Evolutionary conservation across 176 grass and related monocot genomes (phyloP).

Genomic region (Carex pumila): DNA sequence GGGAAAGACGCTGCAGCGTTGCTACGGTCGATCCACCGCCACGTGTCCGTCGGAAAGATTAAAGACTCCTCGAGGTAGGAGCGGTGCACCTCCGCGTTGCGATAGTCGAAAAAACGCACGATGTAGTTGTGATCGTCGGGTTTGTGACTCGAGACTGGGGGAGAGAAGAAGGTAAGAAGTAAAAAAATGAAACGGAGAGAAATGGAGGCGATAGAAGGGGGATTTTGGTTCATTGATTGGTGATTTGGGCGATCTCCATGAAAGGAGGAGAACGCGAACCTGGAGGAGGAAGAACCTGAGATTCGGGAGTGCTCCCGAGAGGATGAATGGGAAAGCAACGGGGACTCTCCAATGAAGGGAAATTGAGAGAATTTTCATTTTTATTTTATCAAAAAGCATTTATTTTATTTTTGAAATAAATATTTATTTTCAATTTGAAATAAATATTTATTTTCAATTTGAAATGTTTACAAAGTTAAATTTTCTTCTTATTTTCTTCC

Average conservation of each 20-base stretch:
- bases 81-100: constrained; percentile 40
- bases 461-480: too few relatives aligned
- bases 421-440: too few relatives aligned
- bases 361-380: too few relatives aligned
- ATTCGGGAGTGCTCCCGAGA: not conserved
- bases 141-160: constrained; percentile 26
- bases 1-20: constrained; percentile 66
- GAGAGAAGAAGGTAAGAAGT: constrained; percentile 29
- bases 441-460: too few relatives aligned
- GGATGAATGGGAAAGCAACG: too few relatives aligned
- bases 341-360: too few relatives aligned
- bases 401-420: too few relatives aligned
- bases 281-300: not conserved
- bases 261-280: not conserved
- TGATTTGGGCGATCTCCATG: not conserved
- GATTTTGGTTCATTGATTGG: constrained; percentile 1
- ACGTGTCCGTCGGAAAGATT: constrained; percentile 12
- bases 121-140: constrained; percentile 37
- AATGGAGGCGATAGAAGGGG: not conserved
- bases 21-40: constrained; percentile 78
- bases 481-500: too few relatives aligned
- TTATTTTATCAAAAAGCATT: too few relatives aligned
- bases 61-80: constrained; percentile 52
- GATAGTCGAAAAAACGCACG: constrained; percentile 72
- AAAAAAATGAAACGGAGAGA: not conserved